phyloP scores from a whole-genome alignment of 1,284 basidiomycete genomes.

The Trichosporon ovoides region DNA sequence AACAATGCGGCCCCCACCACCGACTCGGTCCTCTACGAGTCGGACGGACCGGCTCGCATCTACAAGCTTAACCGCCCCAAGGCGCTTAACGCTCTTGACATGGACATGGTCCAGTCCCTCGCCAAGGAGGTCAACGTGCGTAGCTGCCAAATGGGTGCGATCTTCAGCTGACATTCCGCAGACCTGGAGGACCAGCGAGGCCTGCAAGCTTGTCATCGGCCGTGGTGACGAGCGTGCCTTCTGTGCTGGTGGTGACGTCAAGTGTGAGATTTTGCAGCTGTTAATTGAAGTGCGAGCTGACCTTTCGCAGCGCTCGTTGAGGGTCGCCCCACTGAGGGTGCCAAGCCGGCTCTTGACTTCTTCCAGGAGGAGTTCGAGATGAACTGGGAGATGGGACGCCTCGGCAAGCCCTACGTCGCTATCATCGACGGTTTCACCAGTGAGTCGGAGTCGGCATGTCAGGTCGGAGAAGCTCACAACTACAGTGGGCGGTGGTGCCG shows the following conservation, averaged over 20 bases:
- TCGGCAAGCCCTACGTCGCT: constrained; percentile 80
- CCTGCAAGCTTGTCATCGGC: constrained; percentile 71
- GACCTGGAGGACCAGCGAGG: constrained; percentile 73
- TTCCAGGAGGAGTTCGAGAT: constrained; percentile 93
- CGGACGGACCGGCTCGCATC: constrained; percentile 26
- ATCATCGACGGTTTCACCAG: constrained; percentile 88
- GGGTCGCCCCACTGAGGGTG: constrained; percentile 26
- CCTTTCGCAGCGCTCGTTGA: constrained; percentile 15
- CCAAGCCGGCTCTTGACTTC: constrained; percentile 65
- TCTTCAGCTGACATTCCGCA: constrained; percentile 40
- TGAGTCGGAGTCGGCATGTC: constrained; percentile 51
- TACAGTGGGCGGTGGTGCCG: constrained; percentile 92
- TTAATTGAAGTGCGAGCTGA: background rate
- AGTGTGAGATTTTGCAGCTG: constrained; percentile 24
- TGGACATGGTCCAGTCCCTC: constrained; percentile 72
- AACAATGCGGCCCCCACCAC: constrained; percentile 10
- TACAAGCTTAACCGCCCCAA: constrained; percentile 62
- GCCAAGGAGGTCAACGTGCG: constrained; percentile 50
- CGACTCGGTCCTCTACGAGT: constrained; percentile 27
- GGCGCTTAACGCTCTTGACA: constrained; percentile 82
- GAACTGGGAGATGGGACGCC: constrained; percentile 74
- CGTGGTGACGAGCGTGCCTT: constrained; percentile 75
- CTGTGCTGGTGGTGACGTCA: constrained; percentile 91
- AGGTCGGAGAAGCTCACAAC: constrained; percentile 6
- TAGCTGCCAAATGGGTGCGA: background rate